Conservation (phyloP, 768 basidiomycete genomes). For the Clitopilus passeckerianus region DNA sequence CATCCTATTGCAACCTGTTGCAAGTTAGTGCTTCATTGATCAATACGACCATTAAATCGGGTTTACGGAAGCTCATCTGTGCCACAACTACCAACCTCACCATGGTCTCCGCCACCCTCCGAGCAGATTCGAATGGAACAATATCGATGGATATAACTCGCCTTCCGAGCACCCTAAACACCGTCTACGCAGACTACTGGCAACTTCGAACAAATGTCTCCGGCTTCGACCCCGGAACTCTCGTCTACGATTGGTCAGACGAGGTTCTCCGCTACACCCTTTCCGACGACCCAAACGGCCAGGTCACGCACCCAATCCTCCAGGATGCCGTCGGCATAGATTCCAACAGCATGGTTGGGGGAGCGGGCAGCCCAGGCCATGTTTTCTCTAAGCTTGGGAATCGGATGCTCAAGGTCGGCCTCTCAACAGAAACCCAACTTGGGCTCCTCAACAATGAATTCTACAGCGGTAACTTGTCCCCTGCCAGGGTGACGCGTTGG, state of each 20-base stretch:
- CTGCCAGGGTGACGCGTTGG: constrained; percentile 1
- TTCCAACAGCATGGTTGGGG: neutral
- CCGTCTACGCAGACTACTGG: constrained; percentile 4
- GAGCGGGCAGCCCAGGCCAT: neutral
- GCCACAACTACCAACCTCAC: constrained; percentile 13
- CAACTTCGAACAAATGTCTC: neutral
- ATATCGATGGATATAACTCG: constrained; percentile 8
- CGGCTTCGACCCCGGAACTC: neutral
- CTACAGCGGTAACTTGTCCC: neutral
- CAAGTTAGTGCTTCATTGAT: constrained; percentile 5
- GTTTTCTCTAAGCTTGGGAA: neutral
- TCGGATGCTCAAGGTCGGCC: neutral
- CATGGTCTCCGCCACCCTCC: constrained; percentile 12
- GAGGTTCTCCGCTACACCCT: constrained; percentile 2
- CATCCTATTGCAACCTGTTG: constrained; percentile 4
- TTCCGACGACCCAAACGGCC: neutral
- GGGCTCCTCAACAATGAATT: neutral
- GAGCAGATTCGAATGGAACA: neutral
- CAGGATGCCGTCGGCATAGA: neutral
- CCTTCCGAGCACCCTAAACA: constrained; percentile 11
- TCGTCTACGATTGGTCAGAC: neutral
- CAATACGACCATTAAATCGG: neutral
- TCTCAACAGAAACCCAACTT: neutral
- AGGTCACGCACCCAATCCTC: neutral
- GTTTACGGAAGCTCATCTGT: constrained; percentile 9